Evolutionary conservation across 208 protist species (phyloP).

Genomic region (Phytomonas sp.): DNA sequence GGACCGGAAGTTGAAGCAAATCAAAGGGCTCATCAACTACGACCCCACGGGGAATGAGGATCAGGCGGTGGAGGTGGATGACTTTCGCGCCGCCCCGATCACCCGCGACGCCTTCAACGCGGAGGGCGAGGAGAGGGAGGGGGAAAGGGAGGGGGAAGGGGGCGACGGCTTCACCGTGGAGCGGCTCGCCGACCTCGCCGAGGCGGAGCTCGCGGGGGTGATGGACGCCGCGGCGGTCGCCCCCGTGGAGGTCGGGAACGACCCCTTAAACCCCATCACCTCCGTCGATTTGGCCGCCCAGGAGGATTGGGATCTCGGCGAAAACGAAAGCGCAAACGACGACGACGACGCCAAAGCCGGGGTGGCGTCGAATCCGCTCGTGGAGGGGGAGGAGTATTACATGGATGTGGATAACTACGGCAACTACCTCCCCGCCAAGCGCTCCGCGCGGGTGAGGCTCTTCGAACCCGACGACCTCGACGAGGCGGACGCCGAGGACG

Average conservation of each 20-base stretch:
- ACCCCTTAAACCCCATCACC: constrained; percentile 71
- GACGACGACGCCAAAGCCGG: constrained; percentile 3
- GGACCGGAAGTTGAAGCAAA: constrained; percentile 88
- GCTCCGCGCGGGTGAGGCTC: constrained; percentile 58
- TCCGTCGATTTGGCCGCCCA: constrained; percentile 67
- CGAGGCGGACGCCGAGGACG: constrained; percentile 43
- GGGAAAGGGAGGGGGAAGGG: constrained; percentile 20
- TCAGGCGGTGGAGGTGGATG: constrained; percentile 59
- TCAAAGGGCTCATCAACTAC: constrained; percentile 90
- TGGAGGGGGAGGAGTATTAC: constrained; percentile 67
- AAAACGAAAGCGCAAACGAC: constrained; percentile 27
- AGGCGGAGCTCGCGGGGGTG: constrained; percentile 39
- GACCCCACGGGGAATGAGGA: constrained; percentile 74
- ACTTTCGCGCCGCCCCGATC: constrained; percentile 26
- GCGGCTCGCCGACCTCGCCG: constrained; percentile 54
- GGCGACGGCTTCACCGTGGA: constrained; percentile 73
- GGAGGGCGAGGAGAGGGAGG: constrained; percentile 8
- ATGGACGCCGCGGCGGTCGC: constrained; percentile 47
- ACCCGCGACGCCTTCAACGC: constrained; percentile 17
- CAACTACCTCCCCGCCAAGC: constrained; percentile 67
- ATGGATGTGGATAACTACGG: constrained; percentile 89
- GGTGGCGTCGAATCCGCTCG: constrained; percentile 36
- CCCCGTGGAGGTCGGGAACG: constrained; percentile 44
- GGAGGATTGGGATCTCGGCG: constrained; percentile 78
- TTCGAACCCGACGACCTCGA: constrained; percentile 63